Base-by-base conservation (phyloP, 192 early-diverging fungal species). In the Spizellomyces punctatus region DNA sequence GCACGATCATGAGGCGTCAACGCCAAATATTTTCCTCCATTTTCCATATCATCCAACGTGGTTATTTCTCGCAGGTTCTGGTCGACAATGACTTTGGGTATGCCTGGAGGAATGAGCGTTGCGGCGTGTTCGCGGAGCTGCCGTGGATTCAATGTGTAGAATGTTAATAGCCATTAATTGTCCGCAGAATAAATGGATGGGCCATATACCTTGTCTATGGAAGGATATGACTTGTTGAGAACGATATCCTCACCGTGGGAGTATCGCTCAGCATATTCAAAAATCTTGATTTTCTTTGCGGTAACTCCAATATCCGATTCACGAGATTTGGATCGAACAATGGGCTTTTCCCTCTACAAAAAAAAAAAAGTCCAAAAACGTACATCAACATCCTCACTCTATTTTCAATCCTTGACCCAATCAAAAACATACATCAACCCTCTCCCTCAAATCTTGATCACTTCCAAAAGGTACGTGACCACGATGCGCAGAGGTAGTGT, bases 11-110 rank as follows among this genome's bases (percentile, higher is more conserved):
- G 64, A 6, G 46, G 68, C 9, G 75, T 72, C 16, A 76, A 12
- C 21, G 69, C 75, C 6, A 76, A 46, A 47, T 76, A 76, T 64
- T 70, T 76, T 58, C 47, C 64, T 12, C 75, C 75, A 45, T 76
- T 65, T 63, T 72, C 49, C 16, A 72, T 44, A 10, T 76, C 69
- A 41, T 76, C 75, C n/a, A 76, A 21, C 42, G 49, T 36, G 17
- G n/a, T 60, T 6, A 76, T 66, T 50, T 76, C 75, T 21, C 41
- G 36, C 8, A 76, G 67, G 41, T 63, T 70, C 22, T 70, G 52
- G 63, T 76, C 75, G 41, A 76, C 54, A 48, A 76, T 64, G 7
- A 76, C 45, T 44, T 76, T 76, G 14, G 75, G 68, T 10, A 65
- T 64, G 42, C 75, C 75, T 6, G 75, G 9, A 10, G 75, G 75